phyloP scores from a whole-genome alignment of 139 green algal genomes.

The Closterium sp. region DNA sequence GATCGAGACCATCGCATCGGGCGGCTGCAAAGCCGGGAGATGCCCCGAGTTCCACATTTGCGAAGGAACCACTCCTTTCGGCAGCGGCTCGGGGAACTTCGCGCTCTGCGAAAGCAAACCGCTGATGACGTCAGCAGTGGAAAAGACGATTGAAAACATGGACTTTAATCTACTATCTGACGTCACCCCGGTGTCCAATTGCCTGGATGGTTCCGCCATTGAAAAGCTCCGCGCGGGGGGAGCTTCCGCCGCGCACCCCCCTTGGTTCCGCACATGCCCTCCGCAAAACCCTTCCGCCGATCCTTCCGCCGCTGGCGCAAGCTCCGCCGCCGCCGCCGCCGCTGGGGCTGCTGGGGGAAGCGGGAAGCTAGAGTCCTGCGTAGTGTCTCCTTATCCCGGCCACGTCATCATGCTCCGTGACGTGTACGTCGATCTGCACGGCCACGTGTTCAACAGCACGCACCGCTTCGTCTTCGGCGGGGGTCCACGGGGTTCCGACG shows the following conservation, averaged over 20 bases:
- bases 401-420: not conserved
- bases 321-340: too few relatives aligned
- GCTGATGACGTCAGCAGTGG: not conserved
- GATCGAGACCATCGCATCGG: not conserved
- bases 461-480: not conserved
- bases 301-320: not conserved
- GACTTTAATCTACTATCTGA: not conserved
- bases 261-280: not conserved
- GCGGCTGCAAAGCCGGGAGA: not conserved
- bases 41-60: not conserved
- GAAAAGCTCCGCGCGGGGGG: not conserved
- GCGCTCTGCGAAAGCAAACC: not conserved
- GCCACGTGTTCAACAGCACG: constrained; percentile 7
- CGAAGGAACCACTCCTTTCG: not conserved
- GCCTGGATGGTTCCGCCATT: not conserved
- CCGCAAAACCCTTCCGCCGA: not conserved
- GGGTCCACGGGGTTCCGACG: not conserved
- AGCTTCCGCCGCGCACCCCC: not conserved
- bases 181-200: not conserved
- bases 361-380: not conserved
- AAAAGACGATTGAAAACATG: not conserved
- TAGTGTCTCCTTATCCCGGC: not conserved
- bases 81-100: not conserved
- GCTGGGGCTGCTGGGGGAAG: not conserved
- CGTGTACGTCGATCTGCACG: constrained; percentile 1